phyloP scores from a whole-genome alignment of 1,139 yeast species.

The Geotrichum citri-aurantii region DNA sequence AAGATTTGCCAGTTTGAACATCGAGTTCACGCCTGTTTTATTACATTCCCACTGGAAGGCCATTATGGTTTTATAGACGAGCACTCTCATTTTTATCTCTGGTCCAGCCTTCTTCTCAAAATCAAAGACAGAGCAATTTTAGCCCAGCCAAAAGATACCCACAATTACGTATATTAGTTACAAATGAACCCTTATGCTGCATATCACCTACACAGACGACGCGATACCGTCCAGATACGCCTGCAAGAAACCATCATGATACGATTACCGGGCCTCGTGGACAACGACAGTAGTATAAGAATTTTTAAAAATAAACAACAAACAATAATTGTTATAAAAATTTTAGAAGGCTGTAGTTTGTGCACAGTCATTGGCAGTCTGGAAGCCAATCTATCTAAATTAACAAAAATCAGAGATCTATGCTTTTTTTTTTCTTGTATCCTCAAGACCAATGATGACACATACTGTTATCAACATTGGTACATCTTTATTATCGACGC shows the following conservation, averaged over 20 bases:
- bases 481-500: not conserved
- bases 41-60: no score
- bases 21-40: no score
- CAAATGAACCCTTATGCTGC: not conserved
- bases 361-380: not conserved
- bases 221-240: not conserved
- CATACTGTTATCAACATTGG: not conserved
- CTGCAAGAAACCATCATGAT: not conserved
- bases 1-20: no score
- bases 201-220: not conserved
- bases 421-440: no score
- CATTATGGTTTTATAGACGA: no score
- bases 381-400: not conserved
- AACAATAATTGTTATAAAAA: not conserved
- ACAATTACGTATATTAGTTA: not conserved
- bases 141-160: not conserved
- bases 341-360: not conserved
- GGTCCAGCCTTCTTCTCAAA: not conserved
- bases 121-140: not conserved
- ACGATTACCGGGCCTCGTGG: not conserved
- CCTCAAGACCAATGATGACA: not conserved
- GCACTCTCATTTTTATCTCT: not conserved
- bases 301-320: not conserved
- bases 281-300: not conserved
- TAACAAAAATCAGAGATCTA: no score